Evolutionary conservation across 73 alveolate species (phyloP).

Genomic region (Paramecium bursaria): DNA sequence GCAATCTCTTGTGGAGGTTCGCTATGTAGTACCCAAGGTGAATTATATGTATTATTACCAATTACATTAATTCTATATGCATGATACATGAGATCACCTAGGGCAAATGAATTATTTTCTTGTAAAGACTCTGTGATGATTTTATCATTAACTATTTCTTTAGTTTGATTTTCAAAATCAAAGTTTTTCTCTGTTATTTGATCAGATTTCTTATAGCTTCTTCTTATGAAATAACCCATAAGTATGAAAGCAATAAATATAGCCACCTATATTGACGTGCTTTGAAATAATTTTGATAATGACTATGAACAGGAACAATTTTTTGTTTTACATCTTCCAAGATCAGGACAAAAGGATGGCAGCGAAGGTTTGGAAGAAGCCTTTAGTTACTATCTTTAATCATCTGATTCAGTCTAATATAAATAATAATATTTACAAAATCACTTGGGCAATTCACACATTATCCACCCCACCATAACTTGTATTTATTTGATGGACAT

Average conservation of each 20-base stretch:
- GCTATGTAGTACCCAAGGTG: slow-evolving; percentile 30
- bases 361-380: too few species aligned
- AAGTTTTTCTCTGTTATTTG: slow-evolving; percentile 33
- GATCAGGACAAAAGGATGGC: not conserved
- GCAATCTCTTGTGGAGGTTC: slow-evolving; percentile 55
- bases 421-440: not conserved
- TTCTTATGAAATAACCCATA: slow-evolving; percentile 22
- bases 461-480: slow-evolving; percentile 42
- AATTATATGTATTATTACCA: slow-evolving; percentile 33
- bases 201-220: slow-evolving; percentile 34
- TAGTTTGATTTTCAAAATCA: slow-evolving; percentile 22
- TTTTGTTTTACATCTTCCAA: not conserved
- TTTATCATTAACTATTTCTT: slow-evolving; percentile 22
- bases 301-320: slow-evolving; percentile 1
- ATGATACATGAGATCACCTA: slow-evolving; percentile 53
- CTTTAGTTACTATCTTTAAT: not conserved
- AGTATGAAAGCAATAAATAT: slow-evolving; percentile 1
- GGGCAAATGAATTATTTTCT: not conserved
- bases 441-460: slow-evolving; percentile 34
- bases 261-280: slow-evolving; percentile 18
- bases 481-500: not conserved
- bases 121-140: slow-evolving; percentile 14
- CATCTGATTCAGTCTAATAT: not conserved
- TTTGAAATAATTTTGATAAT: not conserved
- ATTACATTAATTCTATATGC: slow-evolving; percentile 49